Conservation (phyloP, 306 rosid genomes). For the Citrullus colocynthis region DNA sequence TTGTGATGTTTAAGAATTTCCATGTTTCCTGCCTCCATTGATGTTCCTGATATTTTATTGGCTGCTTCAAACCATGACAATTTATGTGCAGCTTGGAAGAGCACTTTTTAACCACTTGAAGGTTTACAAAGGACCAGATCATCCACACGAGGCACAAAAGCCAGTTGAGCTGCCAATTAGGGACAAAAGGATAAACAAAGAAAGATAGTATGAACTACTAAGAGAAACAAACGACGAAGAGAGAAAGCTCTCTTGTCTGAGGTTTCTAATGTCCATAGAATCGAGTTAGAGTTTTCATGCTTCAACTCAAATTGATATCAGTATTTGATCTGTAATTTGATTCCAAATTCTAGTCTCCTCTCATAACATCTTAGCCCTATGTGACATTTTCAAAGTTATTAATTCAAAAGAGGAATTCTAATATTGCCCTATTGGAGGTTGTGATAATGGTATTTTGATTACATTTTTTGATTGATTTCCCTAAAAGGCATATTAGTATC, state of each 20-base stretch:
- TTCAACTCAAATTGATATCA: neutral
- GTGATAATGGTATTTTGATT: neutral
- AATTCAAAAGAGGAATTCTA: neutral
- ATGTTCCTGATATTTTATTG: neutral
- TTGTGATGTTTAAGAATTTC: neutral
- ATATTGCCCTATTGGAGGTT: neutral
- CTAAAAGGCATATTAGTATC: too few species aligned
- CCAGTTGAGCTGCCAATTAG: slow-evolving; percentile 67
- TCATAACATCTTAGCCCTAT: neutral
- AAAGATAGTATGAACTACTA: slow-evolving; percentile 21
- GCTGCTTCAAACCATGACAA: slow-evolving; percentile 6
- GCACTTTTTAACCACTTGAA: slow-evolving; percentile 78
- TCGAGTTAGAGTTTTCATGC: neutral
- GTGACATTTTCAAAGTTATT: neutral
- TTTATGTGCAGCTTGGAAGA: slow-evolving; percentile 80
- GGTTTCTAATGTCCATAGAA: neutral
- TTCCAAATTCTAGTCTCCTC: neutral
- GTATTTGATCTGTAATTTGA: neutral
- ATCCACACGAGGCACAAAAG: slow-evolving; percentile 86
- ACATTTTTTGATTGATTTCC: neutral
- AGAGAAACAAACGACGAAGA: neutral
- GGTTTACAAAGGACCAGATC: slow-evolving; percentile 82
- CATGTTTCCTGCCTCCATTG: neutral
- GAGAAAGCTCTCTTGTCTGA: neutral
- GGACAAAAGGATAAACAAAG: slow-evolving; percentile 68